phyloP scores from a whole-genome alignment of 1,284 basidiomycete genomes.

The Papiliotrema flavescens region DNA sequence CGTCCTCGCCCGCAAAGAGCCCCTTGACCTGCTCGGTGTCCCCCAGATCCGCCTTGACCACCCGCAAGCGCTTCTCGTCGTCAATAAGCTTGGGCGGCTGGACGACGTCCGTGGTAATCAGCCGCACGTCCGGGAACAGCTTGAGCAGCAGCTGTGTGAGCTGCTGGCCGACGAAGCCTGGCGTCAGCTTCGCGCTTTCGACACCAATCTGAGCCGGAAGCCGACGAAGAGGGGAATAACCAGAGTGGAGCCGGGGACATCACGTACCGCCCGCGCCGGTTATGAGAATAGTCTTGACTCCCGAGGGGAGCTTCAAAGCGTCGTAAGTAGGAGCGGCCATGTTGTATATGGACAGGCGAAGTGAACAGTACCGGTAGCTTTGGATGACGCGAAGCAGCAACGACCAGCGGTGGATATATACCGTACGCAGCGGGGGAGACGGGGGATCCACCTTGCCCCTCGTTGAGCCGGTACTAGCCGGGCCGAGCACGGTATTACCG shows the following conservation, averaged over 20 bases:
- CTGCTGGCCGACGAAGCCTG: conserved; percentile 49
- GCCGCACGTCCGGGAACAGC: conserved; percentile 50
- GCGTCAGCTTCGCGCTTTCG: no score
- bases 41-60: conserved; percentile 20
- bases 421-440: neutral
- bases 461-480: neutral
- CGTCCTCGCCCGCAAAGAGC: conserved; percentile 47
- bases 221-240: neutral
- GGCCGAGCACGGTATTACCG: neutral
- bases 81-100: conserved; percentile 53
- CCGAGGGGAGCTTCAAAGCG: conserved; percentile 43
- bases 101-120: conserved; percentile 59
- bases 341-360: no score
- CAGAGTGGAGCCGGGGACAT: neutral
- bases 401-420: no score
- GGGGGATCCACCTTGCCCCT: neutral
- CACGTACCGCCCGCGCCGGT: conserved; percentile 57
- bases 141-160: conserved; percentile 51
- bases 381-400: no score
- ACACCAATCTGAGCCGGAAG: no score
- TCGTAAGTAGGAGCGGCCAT: conserved; percentile 33
- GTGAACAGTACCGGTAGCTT: no score
- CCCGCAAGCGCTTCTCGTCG: conserved; percentile 38
- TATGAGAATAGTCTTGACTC: conserved; percentile 54
- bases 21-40: conserved; percentile 45